A percentile compares a stretch with the other conserved stretches of the same genome.
Conservation (phyloP, 2,329 filamentous ascomycete genomes). For the Colletotrichum sp. region DNA sequence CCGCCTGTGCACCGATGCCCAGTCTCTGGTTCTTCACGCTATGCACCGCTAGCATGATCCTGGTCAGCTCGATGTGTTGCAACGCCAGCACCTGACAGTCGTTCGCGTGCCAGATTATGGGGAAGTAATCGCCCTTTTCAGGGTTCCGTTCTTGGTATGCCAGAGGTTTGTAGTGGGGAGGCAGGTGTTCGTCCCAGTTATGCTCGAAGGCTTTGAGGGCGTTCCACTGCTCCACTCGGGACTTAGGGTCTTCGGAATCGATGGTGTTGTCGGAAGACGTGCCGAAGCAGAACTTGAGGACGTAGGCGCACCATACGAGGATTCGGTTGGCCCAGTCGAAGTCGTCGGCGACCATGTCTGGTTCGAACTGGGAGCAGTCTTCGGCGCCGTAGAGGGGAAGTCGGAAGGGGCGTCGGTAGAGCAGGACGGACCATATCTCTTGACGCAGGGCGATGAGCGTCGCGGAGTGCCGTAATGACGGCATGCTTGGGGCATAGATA, state of each 20-base stretch:
- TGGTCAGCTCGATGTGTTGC: not conserved
- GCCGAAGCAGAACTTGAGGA: conserved; percentile 67
- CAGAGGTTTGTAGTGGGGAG: conserved; percentile 59
- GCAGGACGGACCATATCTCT: conserved; percentile 7
- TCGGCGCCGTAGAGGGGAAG: not conserved
- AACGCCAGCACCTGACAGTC: not conserved
- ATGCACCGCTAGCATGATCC: conserved; percentile 64
- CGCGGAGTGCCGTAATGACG: not conserved
- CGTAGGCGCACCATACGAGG: conserved; percentile 66
- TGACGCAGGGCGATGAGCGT: not conserved
- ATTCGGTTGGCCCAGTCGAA: conserved; percentile 66
- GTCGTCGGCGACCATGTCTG: conserved; percentile 42
- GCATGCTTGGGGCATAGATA: not conserved
- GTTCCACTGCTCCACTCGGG: conserved; percentile 40
- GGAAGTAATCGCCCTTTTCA: conserved; percentile 50
- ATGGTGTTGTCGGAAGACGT: not conserved
- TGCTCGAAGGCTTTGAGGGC: conserved; percentile 49
- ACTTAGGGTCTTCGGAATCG: conserved; percentile 30
- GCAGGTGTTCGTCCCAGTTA: conserved; percentile 52
- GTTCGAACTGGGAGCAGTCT: not conserved
- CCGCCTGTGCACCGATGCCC: conserved; percentile 39
- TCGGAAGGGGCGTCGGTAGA: not conserved
- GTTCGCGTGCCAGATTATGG: conserved; percentile 45
- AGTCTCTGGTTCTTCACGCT: conserved; percentile 47
- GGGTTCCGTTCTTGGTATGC: conserved; percentile 43